Percentiles rank a stretch among this genome's conserved stretches.
Evolutionary conservation across 805 yeast species (phyloP).

Genomic region (Tetrapisispora namnaoensis): DNA sequence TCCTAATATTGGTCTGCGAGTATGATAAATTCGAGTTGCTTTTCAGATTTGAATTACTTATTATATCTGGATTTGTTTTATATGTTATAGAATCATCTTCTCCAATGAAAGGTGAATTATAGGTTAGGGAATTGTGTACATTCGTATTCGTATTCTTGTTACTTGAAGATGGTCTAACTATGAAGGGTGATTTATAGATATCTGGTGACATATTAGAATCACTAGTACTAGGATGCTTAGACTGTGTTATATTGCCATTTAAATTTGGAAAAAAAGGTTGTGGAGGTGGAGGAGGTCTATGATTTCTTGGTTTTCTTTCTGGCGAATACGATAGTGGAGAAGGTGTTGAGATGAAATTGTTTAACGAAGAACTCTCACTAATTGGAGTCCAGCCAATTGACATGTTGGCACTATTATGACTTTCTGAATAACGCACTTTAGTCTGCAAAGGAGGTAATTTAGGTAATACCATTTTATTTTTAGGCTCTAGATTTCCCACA

Average conservation of each 20-base stretch:
- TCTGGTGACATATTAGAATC: neutral
- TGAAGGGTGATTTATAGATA: constrained; percentile 12
- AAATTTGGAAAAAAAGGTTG: constrained; percentile 14
- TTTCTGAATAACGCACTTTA: constrained; percentile 9
- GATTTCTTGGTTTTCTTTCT: constrained; percentile 1
- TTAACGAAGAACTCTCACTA: constrained; percentile 1
- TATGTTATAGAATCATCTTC: neutral
- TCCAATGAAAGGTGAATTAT: constrained; percentile 9
- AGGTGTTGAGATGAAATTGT: neutral
- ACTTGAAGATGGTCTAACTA: constrained; percentile 6
- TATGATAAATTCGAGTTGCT: neutral
- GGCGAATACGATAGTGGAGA: neutral
- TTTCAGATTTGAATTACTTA: neutral
- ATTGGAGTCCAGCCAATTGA: constrained; percentile 21
- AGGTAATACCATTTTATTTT: constrained; percentile 11
- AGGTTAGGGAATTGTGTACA: neutral
- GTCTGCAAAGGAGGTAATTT: constrained; percentile 25
- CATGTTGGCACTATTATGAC: constrained; percentile 5
- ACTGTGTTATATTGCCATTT: constrained; percentile 3
- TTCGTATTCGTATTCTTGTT: neutral
- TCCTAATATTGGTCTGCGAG: neutral
- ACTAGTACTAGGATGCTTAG: constrained; percentile 2
- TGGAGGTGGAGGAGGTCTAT: constrained; percentile 23
- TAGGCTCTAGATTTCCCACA: neutral
- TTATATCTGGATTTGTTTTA: neutral